These are phyloP conservation scores for Solanum dulcamara DNA, from an alignment of 257 asterid genomes.

Conservation along the genomic window DNA sequence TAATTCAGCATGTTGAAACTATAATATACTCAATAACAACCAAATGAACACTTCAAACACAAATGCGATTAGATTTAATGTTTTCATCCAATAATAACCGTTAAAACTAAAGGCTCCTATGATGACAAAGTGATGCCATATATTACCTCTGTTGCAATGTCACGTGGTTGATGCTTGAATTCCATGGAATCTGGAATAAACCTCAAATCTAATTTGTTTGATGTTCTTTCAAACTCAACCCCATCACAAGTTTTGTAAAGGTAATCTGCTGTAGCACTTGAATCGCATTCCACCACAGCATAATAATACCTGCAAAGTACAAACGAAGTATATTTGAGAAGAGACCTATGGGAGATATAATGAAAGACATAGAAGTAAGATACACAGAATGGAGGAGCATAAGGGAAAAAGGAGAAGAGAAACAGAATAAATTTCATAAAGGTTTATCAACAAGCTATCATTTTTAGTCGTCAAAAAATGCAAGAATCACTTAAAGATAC, in stretches of 20 bases:
- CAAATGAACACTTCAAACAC: neutral
- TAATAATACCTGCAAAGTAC: slow-evolving; percentile 58
- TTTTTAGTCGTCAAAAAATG: neutral
- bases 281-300: slow-evolving; percentile 89
- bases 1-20: neutral
- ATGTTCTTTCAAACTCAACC: slow-evolving; percentile 85
- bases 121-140: neutral
- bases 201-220: slow-evolving; percentile 81
- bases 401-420: neutral
- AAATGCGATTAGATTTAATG: neutral
- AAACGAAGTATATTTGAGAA: neutral
- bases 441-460: neutral
- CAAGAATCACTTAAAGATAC: neutral
- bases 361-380: neutral
- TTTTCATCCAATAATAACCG: neutral
- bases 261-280: slow-evolving; percentile 85
- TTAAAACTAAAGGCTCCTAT: neutral
- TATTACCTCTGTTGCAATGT: slow-evolving; percentile 75
- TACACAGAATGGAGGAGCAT: neutral
- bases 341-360: neutral
- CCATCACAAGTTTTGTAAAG: slow-evolving; percentile 83
- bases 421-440: neutral
- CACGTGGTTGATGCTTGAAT: slow-evolving; percentile 77
- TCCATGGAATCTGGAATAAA: slow-evolving; percentile 90
- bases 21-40: neutral